Percentiles rank a stretch among this genome's conserved stretches.
These are phyloP conservation scores for Fusarium verrucosum DNA, from an alignment of 2,329 filamentous ascomycete genomes.

Conservation along the genomic window DNA sequence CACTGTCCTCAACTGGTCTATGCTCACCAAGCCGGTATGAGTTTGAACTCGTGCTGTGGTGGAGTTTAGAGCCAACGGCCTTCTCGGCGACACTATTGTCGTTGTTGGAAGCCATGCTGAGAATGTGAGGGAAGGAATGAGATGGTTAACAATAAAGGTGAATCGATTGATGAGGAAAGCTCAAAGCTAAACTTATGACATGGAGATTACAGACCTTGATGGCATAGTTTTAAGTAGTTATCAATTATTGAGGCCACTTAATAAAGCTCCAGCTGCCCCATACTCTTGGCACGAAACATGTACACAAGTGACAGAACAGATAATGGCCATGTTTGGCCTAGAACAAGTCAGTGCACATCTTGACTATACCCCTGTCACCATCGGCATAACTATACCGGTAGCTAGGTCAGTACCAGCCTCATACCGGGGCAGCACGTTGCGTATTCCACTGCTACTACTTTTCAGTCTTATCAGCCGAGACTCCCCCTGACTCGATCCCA, in stretches of 20 bases:
- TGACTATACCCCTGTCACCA: not conserved
- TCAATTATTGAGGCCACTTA: not conserved
- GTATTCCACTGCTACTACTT: not conserved
- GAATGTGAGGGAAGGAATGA: not conserved
- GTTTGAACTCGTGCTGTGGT: not conserved
- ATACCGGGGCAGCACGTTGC: not conserved
- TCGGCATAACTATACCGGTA: not conserved
- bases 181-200: too few relatives aligned
- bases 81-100: not conserved
- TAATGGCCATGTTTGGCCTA: not conserved
- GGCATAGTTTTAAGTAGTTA: not conserved
- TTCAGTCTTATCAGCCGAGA: not conserved
- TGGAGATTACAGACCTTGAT: not conserved
- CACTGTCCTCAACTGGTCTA: not conserved
- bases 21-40: not conserved
- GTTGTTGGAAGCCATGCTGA: not conserved
- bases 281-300: not conserved
- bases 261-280: not conserved
- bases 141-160: not conserved
- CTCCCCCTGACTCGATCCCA: not conserved
- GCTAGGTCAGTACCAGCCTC: not conserved
- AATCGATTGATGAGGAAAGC: too few relatives aligned
- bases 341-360: not conserved
- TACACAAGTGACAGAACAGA: not conserved
- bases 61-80: slow-evolving; percentile 1